A percentile compares a stretch with the other conserved stretches of the same genome.
phyloP scores from a whole-genome alignment of 495 filamentous ascomycete genomes.

The Pseudevernia furfuracea region DNA sequence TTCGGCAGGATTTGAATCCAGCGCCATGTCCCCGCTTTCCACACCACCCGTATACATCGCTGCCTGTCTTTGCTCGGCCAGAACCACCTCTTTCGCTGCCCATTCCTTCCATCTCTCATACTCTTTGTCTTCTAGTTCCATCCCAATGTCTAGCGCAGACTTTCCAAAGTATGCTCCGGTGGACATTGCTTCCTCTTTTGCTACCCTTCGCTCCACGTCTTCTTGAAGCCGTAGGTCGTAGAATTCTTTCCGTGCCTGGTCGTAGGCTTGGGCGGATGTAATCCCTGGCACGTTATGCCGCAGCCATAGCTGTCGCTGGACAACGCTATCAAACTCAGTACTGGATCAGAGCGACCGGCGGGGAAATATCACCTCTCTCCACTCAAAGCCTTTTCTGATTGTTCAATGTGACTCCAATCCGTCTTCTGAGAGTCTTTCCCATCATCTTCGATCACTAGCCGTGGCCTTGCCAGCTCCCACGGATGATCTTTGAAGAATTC shows the following conservation, averaged over 20 bases:
- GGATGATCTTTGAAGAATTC: constrained; percentile 90
- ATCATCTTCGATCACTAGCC: constrained; percentile 74
- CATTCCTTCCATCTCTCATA: constrained; percentile 78
- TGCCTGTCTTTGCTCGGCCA: constrained; percentile 36
- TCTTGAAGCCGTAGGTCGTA: constrained; percentile 73
- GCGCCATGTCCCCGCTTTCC: constrained; percentile 26
- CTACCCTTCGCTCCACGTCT: constrained; percentile 76
- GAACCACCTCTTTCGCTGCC: constrained; percentile 53
- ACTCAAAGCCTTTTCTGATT: constrained; percentile 70
- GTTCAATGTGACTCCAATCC: constrained; percentile 73
- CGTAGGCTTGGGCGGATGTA: constrained; percentile 65
- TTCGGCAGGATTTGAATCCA: constrained; percentile 13
- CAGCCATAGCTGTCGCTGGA: constrained; percentile 85
- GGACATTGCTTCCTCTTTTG: constrained; percentile 77
- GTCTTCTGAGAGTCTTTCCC: constrained; percentile 67
- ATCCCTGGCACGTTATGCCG: constrained; percentile 57
- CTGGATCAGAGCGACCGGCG: neutral
- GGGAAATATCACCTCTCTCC: constrained; percentile 39
- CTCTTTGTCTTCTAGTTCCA: constrained; percentile 69
- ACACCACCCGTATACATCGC: constrained; percentile 40
- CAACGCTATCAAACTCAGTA: constrained; percentile 55
- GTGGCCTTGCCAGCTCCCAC: constrained; percentile 90
- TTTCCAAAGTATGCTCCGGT: constrained; percentile 83
- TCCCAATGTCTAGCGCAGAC: constrained; percentile 61
- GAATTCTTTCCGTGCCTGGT: constrained; percentile 82